Evolutionary conservation across 352 stramenopile genomes (phyloP), one percentile per base, ranked within the genome.

Genomic region (Pythium dissimile): DNA sequence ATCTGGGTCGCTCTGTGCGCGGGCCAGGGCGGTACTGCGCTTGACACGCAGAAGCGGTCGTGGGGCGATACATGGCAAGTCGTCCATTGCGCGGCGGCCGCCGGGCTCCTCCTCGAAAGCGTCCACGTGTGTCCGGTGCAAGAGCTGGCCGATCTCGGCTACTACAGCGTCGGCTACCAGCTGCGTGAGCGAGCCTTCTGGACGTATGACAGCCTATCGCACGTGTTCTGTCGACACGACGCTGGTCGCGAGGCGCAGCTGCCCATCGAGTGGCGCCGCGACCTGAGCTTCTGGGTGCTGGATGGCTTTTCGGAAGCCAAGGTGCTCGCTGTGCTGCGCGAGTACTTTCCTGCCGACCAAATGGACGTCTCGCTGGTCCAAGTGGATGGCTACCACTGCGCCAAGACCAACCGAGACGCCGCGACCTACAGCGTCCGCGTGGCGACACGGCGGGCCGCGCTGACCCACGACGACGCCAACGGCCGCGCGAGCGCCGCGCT

Each of bases 61-160:
- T 73, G 70, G 52, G 81, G 82, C 1, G 80, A 93, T 67, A 91
- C 80, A 11, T 95, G 85, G 85, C 85, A 93, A 65, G 71, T 95
- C 47, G 79, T 82, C 28, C 67, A 84, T 23, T 82, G 75, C 44
- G 85, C 85, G 23, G 82, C 84, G 12, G 56, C 66, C 20, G 68
- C 80, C 1, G 66, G 72, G 0, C 63, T 94, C 24, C 47, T 93
- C 16, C 62, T 90, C 38, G 64, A 79, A 28, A 64, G 80, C 49
- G 81, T 85, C 21, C 81, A 93, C 45, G 65, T 70, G 9, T 88
- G 77, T 39, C 84, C 84, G 3, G 75, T 91, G 18, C 67, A 86
- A 20, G 59, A 61, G 31, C 67, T 93, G 21, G 62, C 70, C 0
- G 57, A 66, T 31, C 66, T 93, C 23, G 84, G 84, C n/a, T 93